A percentile compares a stretch with the other conserved stretches of the same genome.
Evolutionary conservation across 805 yeast species (phyloP).

Genomic region (Kuraishia ogatae): DNA sequence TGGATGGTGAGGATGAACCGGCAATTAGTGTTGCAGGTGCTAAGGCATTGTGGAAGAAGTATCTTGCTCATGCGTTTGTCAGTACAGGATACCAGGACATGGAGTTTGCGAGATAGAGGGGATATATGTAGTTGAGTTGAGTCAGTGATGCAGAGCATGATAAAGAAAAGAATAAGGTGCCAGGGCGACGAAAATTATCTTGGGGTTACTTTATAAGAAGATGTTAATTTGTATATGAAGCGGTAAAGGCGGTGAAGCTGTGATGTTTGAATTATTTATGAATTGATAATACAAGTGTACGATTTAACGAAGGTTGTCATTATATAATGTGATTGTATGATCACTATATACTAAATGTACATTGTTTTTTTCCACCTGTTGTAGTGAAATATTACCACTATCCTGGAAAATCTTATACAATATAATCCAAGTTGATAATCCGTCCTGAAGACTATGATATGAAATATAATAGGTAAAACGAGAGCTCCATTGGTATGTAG

Average conservation of each 20-base stretch:
- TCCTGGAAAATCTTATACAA: too few relatives aligned
- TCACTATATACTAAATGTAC: too few relatives aligned
- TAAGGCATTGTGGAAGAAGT: conserved; percentile 49
- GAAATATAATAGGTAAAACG: too few relatives aligned
- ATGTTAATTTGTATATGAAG: too few relatives aligned
- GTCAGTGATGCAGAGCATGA: too few relatives aligned
- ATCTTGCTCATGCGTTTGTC: conserved; percentile 51
- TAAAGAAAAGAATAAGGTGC: background rate
- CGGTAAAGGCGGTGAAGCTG: background rate
- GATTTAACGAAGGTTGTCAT: background rate
- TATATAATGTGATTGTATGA: background rate
- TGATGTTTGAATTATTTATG: background rate
- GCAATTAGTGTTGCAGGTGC: conserved; percentile 4
- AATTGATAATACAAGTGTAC: background rate
- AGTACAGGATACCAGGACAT: conserved; percentile 55
- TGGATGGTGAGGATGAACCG: conserved; percentile 2
- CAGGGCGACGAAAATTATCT: too few relatives aligned
- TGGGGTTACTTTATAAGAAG: background rate
- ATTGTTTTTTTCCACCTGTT: too few relatives aligned
- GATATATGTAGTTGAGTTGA: too few relatives aligned
- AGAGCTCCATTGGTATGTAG: too few relatives aligned
- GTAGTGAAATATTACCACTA: too few relatives aligned
- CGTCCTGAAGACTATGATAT: too few relatives aligned
- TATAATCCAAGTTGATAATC: too few relatives aligned
- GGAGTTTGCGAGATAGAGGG: conserved; percentile 11